phyloP scores from a whole-genome alignment of 257 asterid genomes.

The Ophiorrhiza pumila region DNA sequence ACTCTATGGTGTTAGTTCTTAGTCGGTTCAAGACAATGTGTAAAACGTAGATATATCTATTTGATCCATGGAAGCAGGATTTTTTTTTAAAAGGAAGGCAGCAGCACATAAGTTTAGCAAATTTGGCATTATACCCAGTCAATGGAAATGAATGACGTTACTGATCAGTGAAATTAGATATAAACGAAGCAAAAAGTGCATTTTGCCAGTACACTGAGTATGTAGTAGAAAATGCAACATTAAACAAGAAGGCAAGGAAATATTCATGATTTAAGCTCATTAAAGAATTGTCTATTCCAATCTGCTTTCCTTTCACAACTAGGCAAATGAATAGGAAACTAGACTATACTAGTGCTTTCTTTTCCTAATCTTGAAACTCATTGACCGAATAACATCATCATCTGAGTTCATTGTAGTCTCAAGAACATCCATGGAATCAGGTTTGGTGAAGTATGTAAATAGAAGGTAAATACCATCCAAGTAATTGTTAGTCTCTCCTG shows the following conservation, averaged over 20 bases:
- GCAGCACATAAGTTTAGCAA: not conserved
- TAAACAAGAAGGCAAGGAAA: not conserved
- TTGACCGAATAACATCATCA: slow-evolving; percentile 72
- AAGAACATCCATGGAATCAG: slow-evolving; percentile 56
- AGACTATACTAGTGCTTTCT: slow-evolving; percentile 41
- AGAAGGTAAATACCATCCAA: slow-evolving; percentile 92
- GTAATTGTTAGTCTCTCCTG: slow-evolving; percentile 88
- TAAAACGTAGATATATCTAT: not conserved
- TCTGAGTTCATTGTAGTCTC: slow-evolving; percentile 51
- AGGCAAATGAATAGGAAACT: slow-evolving; percentile 6
- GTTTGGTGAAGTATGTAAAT: slow-evolving; percentile 90
- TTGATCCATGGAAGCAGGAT: not conserved
- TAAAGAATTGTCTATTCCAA: slow-evolving; percentile 12
- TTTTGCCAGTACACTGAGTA: not conserved
- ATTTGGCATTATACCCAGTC: not conserved
- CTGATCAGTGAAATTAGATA: not conserved
- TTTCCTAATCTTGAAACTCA: slow-evolving; percentile 79
- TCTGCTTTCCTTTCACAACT: slow-evolving; percentile 16
- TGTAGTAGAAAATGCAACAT: not conserved
- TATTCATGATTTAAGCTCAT: not conserved
- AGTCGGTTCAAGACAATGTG: not conserved
- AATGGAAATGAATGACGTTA: not conserved
- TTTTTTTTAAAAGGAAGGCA: not conserved
- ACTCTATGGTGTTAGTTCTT: not conserved
- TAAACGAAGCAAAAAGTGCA: not conserved